Conservation (phyloP, 2,329 filamentous ascomycete species). For the Calonectria ilicicola region DNA sequence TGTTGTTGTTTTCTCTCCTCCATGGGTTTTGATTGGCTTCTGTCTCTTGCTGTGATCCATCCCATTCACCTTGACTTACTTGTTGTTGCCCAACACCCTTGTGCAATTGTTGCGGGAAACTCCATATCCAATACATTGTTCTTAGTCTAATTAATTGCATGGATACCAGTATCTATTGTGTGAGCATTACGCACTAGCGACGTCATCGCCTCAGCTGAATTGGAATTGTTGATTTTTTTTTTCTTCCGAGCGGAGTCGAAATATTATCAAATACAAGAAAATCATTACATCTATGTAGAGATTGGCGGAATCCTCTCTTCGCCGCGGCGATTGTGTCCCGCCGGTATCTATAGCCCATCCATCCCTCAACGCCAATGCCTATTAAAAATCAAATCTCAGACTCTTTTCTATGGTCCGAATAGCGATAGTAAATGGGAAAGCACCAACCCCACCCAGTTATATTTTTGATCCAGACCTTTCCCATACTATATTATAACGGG, state of each 20-base stretch:
- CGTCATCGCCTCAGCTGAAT: not conserved
- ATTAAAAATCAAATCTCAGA: not conserved
- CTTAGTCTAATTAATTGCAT: no score
- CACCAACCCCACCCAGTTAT: not conserved
- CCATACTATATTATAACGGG: not conserved
- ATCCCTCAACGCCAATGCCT: slow-evolving; percentile 13
- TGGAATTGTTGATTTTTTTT: not conserved
- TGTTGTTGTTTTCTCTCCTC: no score
- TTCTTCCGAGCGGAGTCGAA: not conserved
- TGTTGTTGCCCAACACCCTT: no score
- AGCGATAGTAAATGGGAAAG: slow-evolving; percentile 3
- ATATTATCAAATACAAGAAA: slow-evolving; percentile 15
- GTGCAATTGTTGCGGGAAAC: no score
- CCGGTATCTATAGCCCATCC: slow-evolving; percentile 15
- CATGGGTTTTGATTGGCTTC: no score
- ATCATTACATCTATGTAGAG: slow-evolving; percentile 18
- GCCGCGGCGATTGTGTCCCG: not conserved
- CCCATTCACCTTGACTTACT: no score
- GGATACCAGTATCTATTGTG: no score
- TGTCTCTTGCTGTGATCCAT: no score
- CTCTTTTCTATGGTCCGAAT: not conserved
- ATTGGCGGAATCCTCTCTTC: not conserved
- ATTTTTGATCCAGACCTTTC: not conserved
- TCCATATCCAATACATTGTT: no score
- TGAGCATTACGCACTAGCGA: no score